A percentile compares a stretch with the other conserved stretches of the same genome.
phyloP scores from a whole-genome alignment of 163 green algal species.

The Chlamydomonas reinhardtii region DNA sequence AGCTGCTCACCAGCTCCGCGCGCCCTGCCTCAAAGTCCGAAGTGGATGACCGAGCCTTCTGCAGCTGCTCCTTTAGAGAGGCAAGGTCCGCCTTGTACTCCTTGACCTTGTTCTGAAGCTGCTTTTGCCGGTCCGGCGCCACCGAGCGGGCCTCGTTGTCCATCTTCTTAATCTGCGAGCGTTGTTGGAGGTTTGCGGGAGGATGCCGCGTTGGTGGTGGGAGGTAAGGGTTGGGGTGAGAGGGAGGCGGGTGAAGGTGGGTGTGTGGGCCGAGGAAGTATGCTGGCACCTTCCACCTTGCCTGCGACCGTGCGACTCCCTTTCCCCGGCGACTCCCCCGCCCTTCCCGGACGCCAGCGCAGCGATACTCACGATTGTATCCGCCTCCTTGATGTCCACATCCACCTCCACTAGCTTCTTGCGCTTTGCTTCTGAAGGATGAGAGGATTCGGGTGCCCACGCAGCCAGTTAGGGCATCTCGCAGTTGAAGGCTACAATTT shows the following conservation, averaged over 20 bases:
- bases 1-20: conserved; percentile 61
- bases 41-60: conserved; percentile 49
- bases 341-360: no score
- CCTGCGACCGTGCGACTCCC: no score
- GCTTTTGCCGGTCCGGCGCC: conserved; percentile 66
- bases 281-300: no score
- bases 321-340: no score
- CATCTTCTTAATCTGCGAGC: conserved; percentile 87
- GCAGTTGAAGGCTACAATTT: background rate
- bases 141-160: conserved; percentile 92
- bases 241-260: background rate
- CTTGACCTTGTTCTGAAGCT: conserved; percentile 80
- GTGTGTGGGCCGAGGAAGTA: no score
- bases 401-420: conserved; percentile 74
- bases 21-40: conserved; percentile 55
- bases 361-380: conserved; percentile 64
- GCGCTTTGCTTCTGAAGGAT: conserved; percentile 21
- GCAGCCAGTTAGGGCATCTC: background rate
- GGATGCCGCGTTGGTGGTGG: background rate
- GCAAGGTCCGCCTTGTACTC: conserved; percentile 88
- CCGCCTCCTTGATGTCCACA: conserved; percentile 66
- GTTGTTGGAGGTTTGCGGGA: background rate
- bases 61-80: conserved; percentile 76
- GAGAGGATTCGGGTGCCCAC: no score
- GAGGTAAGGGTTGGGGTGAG: background rate